Conservation (phyloP, 352 stramenopile genomes). For the Phytophthora litchii region DNA sequence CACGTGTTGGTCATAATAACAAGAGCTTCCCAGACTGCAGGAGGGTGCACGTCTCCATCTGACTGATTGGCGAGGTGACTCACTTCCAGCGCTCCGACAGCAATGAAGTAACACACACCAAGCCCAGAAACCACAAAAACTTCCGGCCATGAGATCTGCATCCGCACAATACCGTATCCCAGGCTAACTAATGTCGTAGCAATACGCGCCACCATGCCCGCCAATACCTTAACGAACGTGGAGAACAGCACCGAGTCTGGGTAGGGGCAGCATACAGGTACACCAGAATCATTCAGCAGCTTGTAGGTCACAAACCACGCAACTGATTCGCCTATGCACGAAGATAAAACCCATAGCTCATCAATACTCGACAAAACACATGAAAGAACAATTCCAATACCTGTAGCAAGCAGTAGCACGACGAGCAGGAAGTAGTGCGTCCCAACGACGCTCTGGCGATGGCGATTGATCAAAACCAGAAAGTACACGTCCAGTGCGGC, state of each 20-base stretch:
- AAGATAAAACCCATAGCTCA: not conserved
- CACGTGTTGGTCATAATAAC: slow-evolving; percentile 80
- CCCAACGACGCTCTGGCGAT: slow-evolving; percentile 74
- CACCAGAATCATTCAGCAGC: slow-evolving; percentile 69
- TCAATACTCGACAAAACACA: not conserved
- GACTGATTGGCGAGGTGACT: slow-evolving; percentile 83
- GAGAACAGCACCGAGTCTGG: slow-evolving; percentile 70
- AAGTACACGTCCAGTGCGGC: slow-evolving; percentile 73
- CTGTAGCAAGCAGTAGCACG: slow-evolving; percentile 79
- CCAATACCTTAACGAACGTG: slow-evolving; percentile 72
- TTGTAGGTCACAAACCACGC: slow-evolving; percentile 85
- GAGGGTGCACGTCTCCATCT: slow-evolving; percentile 62
- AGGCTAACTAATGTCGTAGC: slow-evolving; percentile 79
- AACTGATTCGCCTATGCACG: slow-evolving; percentile 56
- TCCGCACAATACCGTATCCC: slow-evolving; percentile 82
- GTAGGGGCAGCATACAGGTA: slow-evolving; percentile 82
- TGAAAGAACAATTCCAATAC: slow-evolving; percentile 26
- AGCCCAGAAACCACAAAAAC: slow-evolving; percentile 78
- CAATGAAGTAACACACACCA: slow-evolving; percentile 82
- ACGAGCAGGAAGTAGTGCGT: slow-evolving; percentile 86
- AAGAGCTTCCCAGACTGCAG: slow-evolving; percentile 79
- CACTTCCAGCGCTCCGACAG: slow-evolving; percentile 77
- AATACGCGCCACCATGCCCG: slow-evolving; percentile 78
- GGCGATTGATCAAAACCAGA: slow-evolving; percentile 62
- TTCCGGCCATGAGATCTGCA: slow-evolving; percentile 74